Evolutionary conservation across 1,139 yeast genomes (phyloP).

Genomic region (Magnusiomyces suaveolens): DNA sequence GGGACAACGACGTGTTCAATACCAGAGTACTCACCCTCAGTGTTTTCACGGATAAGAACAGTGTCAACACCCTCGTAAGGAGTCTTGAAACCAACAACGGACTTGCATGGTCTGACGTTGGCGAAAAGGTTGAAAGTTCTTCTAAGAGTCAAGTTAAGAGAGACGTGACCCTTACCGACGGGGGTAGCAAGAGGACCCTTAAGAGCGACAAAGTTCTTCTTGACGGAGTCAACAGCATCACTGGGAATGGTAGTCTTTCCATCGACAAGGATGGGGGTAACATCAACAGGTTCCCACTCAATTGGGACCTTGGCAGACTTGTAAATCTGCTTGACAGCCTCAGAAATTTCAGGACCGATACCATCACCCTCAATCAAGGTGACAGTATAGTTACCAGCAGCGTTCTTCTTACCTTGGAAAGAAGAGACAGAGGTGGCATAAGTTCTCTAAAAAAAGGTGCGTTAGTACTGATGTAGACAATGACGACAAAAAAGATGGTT

Average conservation of each 20-base stretch:
- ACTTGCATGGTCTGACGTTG: constrained; percentile 94
- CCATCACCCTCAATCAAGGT: constrained; percentile 98
- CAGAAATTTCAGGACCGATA: constrained; percentile 91
- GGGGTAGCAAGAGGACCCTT: constrained; percentile 98
- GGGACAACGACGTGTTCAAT: constrained; percentile 97
- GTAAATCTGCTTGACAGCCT: constrained; percentile 84
- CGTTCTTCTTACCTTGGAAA: constrained; percentile 47
- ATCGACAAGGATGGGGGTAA: constrained; percentile 82
- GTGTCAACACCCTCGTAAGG: constrained; percentile 92
- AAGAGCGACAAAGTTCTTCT: constrained; percentile 85
- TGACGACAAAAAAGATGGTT: too few relatives aligned
- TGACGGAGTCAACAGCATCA: constrained; percentile 84
- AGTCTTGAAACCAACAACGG: constrained; percentile 86
- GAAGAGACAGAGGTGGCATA: constrained; percentile 47
- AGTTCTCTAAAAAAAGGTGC: constrained; percentile 19
- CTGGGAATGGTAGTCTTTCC: constrained; percentile 93
- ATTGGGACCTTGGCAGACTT: constrained; percentile 91
- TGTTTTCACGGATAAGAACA: constrained; percentile 94
- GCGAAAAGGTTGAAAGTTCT: constrained; percentile 94
- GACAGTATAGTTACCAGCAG: constrained; percentile 63
- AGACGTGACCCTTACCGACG: constrained; percentile 96
- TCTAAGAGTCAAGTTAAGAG: constrained; percentile 93
- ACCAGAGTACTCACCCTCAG: constrained; percentile 99
- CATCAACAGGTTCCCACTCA: constrained; percentile 96
- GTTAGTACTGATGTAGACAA: too few relatives aligned